Base-by-base conservation (phyloP, 495 filamentous ascomycete species). In the Aspergillus saccharolyticus region DNA sequence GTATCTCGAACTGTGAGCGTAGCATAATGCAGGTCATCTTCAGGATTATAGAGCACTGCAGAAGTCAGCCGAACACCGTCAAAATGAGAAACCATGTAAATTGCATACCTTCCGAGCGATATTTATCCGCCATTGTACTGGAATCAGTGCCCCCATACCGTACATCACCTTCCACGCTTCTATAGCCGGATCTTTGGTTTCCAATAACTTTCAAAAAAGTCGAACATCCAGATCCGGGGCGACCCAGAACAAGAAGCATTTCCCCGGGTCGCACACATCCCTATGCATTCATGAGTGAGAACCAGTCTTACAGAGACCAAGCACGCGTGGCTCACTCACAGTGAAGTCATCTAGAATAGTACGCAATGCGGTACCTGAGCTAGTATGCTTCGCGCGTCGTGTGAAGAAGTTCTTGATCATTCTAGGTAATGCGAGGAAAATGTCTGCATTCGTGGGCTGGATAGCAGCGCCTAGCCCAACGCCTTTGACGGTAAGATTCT, bases 21-120 rank as follows among this genome's bases (percentile, higher is more conserved):
- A 10, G 88, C 82, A 58, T 89, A 90, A 67, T 91, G 88, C 8
- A 89, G 75, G 63, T 93, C 89, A 39, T 89, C 86, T 73, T 89
- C 87, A 3, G 85, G 82, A 51, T 85, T 87, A 60, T 87, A 85
- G 19, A 83, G 73, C 4, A 86, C 77, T 77, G 30, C 20, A 17
- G 25, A 10, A 1, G 52, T 60, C 39, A 58, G 45, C 5, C n/a
- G n/a, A n/a, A 22, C 28, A 42, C 3, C 7, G 28, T 45, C 18
- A 21, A 28, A 14, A 8, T 16, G 7, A 12, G 17, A n/a, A 16
- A n/a, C 24, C 0, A 9, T 25, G 2, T 19, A 22, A 24, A 9
- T 44, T 7, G 24, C 42, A 20, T 65, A 74, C 74, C 71, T 69
- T 88, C 80, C 57, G 84, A 83, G n/a, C 85, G 80, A 67, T 80